phyloP scores from a whole-genome alignment of 2,329 filamentous ascomycete species.

The Pseudogymnoascus sp. region DNA sequence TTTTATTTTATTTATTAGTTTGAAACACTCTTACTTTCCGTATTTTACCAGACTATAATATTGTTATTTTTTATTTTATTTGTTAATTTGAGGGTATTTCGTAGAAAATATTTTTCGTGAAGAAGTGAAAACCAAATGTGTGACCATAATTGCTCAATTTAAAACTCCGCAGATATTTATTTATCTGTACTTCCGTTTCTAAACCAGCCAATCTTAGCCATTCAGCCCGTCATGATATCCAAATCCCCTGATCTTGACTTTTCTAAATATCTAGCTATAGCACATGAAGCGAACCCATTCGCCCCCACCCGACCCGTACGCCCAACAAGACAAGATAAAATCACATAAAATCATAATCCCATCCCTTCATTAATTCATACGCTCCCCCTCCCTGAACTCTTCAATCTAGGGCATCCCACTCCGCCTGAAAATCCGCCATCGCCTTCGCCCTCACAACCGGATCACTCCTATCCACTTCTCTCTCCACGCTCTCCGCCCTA shows the following conservation, averaged over 20 bases:
- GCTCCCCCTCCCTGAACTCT: not conserved
- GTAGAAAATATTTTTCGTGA: too few species aligned
- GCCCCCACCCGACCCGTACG: not conserved
- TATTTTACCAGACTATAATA: too few species aligned
- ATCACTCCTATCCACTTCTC: slow-evolving; percentile 17
- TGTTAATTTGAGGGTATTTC: too few species aligned
- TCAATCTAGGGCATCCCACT: not conserved
- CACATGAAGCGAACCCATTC: not conserved
- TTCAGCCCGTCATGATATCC: too few species aligned
- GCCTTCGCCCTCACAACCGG: not conserved
- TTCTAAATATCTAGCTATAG: not conserved
- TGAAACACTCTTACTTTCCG: too few species aligned
- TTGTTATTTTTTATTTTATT: too few species aligned
- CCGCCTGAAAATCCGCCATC: not conserved
- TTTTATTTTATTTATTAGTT: too few species aligned
- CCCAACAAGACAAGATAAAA: not conserved
- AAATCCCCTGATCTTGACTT: not conserved
- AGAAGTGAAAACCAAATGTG: too few species aligned
- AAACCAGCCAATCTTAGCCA: too few species aligned
- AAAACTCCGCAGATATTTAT: too few species aligned
- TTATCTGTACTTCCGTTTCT: too few species aligned
- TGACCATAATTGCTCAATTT: too few species aligned
- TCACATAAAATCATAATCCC: not conserved
- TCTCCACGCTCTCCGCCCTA: slow-evolving; percentile 23
- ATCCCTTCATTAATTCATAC: not conserved